phyloP scores from a whole-genome alignment of 2,329 filamentous ascomycete species.

The Hypocreales sp. region DNA sequence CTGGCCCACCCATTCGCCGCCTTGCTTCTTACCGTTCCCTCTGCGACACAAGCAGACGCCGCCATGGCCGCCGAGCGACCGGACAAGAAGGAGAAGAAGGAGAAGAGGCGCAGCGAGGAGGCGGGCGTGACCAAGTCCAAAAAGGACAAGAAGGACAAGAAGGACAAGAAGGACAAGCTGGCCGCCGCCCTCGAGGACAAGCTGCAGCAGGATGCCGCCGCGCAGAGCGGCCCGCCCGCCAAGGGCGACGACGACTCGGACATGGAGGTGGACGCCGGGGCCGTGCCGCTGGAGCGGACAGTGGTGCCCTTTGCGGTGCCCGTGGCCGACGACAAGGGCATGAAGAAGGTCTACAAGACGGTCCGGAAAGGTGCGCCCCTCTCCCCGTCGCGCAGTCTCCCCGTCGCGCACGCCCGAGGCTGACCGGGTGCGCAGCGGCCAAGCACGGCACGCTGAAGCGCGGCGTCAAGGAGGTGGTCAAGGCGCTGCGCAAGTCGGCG shows the following conservation, averaged over 20 bases:
- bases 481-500: conserved; percentile 87
- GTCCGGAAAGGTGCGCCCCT: conserved; percentile 35
- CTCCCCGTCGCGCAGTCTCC: too few species aligned
- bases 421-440: conserved; percentile 49
- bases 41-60: too few species aligned
- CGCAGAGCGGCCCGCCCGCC: conserved; percentile 17
- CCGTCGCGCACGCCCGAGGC: too few species aligned
- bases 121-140: conserved; percentile 37
- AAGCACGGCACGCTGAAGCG: conserved; percentile 93
- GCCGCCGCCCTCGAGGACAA: conserved; percentile 50
- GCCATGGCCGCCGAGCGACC: conserved; percentile 32
- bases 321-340: conserved; percentile 62
- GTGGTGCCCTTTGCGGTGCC: conserved; percentile 76
- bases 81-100: conserved; percentile 40
- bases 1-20: too few species aligned
- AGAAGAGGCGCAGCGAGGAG: conserved; percentile 41
- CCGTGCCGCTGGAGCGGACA: conserved; percentile 31
- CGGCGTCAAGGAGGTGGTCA: conserved; percentile 97
- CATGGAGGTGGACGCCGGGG: conserved; percentile 27
- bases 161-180: conserved; percentile 61
- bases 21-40: too few species aligned
- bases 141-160: conserved; percentile 51
- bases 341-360: conserved; percentile 45
- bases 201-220: conserved; percentile 37
- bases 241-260: conserved; percentile 27